Base-by-base conservation (phyloP, 73 alveolate genomes). In the Durusdinium trenchii region DNA sequence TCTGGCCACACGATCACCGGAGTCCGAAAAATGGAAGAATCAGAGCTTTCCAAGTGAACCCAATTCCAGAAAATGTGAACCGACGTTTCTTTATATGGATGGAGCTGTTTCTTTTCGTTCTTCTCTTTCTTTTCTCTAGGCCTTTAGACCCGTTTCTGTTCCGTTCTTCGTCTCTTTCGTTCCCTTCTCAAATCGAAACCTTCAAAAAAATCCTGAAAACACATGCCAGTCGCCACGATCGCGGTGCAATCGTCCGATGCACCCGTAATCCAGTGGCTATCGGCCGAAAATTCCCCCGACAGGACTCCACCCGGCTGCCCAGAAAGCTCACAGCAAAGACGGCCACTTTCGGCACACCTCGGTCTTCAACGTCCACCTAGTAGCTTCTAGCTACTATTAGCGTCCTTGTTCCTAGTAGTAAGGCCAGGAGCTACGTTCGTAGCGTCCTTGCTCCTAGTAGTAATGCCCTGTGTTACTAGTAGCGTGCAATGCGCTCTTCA, bases 201-300 rank as follows among this genome's bases (percentile, higher is more conserved):
- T n/a, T n/a, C n/a, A n/a, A n/a, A n/a, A n/a, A n/a, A n/a, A n/a
- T n/a, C n/a, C n/a, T n/a, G 69, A 71, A 47, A 71, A 36, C 6
- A 32, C 32, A 3, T 51, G 3, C 60, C 86, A 36, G 4, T 9
- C 3, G 35, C 79, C 67, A 54, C 95, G 6, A 87, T 87, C 23
- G 95, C 95, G 52, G 95, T 87, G 85, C 95, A 87, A 36, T 87
- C 95, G 45, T 87, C 95, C 3, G 95, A 87, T 18, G 95, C 95
- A 36, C 95, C 95, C 23, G 95, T 87, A 60, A 87, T 87, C 95
- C 95, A 87, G 28, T 64, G 40, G 95, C 95, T 87, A 62, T 87
- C 95, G 38, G 85, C 84, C 6, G 95, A 87, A 40, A 87, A 87
- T 38, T 87, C 50, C 83, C 45, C 67, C 38, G 32, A 50, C 95